A percentile compares a stretch with the other conserved stretches of the same genome.
These are phyloP conservation scores for Syncephalis fuscata DNA, from an alignment of 371 early-diverging fungal species.

Conservation along the genomic window DNA sequence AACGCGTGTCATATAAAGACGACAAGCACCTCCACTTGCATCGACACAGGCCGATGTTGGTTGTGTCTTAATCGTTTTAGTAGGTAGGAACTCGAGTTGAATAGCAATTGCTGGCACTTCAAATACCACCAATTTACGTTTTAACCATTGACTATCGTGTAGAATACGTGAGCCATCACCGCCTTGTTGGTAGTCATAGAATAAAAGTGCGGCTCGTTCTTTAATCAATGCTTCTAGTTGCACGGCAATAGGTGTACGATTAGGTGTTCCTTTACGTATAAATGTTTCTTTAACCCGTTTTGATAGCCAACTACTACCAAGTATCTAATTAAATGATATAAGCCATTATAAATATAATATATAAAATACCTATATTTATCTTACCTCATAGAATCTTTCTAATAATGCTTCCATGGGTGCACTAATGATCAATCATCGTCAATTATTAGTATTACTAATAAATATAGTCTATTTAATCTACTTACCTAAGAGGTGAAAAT, in stretches of 20 bases:
- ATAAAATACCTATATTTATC: slow-evolving; percentile 3
- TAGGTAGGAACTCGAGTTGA: slow-evolving; percentile 40
- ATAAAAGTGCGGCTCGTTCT: slow-evolving; percentile 59
- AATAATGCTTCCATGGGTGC: slow-evolving; percentile 43
- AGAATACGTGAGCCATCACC: slow-evolving; percentile 8
- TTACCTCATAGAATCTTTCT: slow-evolving; percentile 39
- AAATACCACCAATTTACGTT: slow-evolving; percentile 25
- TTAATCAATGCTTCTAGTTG: slow-evolving; percentile 46
- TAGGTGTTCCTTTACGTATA: slow-evolving; percentile 24
- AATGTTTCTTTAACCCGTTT: slow-evolving; percentile 33
- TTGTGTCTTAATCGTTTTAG: slow-evolving; percentile 28
- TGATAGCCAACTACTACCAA: slow-evolving; percentile 58
- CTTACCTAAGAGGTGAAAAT: slow-evolving; percentile 41
- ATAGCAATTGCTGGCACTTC: slow-evolving; percentile 38
- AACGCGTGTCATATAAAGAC: slow-evolving; percentile 37
- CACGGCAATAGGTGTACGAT: slow-evolving; percentile 25
- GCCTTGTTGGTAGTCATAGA: slow-evolving; percentile 42
- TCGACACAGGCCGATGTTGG: slow-evolving; percentile 50
- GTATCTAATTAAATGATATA: slow-evolving; percentile 2
- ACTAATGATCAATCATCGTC: slow-evolving; percentile 5
- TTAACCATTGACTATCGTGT: slow-evolving; percentile 20
- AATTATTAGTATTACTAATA: no score
- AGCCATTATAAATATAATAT: neutral
- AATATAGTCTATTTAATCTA: no score
- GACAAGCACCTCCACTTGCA: slow-evolving; percentile 15